Conservation (phyloP, 1,139 yeast genomes). For the Sugiyamaella sp. region DNA sequence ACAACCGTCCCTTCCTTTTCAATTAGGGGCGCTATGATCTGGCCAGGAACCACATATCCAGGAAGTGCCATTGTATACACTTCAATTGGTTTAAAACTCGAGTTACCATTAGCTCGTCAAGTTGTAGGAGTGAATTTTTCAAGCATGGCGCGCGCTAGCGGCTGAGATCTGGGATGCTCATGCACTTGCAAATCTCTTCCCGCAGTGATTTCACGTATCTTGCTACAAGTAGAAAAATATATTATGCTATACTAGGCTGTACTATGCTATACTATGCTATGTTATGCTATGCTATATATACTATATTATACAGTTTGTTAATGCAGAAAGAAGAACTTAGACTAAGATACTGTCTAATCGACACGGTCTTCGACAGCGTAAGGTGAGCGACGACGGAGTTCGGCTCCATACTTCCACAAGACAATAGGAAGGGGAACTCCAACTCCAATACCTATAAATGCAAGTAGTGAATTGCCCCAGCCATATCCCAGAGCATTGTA, state of each 20-base stretch:
- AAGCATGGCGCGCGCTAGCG: background rate
- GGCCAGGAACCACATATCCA: constrained; percentile 74
- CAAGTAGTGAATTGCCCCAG: constrained; percentile 64
- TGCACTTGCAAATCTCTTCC: background rate
- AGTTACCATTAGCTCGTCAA: background rate
- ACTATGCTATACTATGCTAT: background rate
- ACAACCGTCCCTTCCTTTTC: constrained; percentile 40
- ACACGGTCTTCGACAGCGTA: constrained; percentile 24
- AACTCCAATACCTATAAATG: constrained; percentile 50
- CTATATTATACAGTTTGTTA: background rate
- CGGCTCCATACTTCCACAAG: constrained; percentile 54
- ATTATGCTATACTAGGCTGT: too few relatives aligned
- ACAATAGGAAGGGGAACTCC: constrained; percentile 60
- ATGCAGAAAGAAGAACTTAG: too few relatives aligned
- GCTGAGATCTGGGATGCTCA: background rate
- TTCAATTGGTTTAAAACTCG: too few relatives aligned
- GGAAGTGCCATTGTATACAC: constrained; percentile 43
- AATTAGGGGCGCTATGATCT: constrained; percentile 54
- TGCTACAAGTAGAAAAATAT: background rate
- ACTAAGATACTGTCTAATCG: too few relatives aligned
- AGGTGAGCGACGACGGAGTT: constrained; percentile 41
- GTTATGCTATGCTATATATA: background rate
- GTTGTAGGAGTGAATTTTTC: background rate
- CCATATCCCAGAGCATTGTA: constrained; percentile 52
- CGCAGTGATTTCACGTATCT: too few relatives aligned